These are phyloP conservation scores for Alternaria longipes DNA, from an alignment of 2,329 filamentous ascomycete genomes.

Conservation along the genomic window DNA sequence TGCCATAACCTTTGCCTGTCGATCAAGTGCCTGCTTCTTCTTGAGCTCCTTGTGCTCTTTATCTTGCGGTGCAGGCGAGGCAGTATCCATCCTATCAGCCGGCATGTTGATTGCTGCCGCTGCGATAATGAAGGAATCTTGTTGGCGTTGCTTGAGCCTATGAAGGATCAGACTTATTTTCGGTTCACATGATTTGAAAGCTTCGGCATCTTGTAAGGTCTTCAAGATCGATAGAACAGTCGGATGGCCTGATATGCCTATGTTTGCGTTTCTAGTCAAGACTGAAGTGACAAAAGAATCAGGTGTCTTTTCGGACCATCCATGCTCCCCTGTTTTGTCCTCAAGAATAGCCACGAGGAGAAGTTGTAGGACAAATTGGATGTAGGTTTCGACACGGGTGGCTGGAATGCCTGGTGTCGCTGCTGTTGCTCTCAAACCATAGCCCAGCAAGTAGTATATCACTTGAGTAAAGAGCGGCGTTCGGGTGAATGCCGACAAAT, in stretches of 20 bases:
- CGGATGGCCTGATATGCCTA: conserved; percentile 40
- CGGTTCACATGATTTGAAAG: conserved; percentile 82
- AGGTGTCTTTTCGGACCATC: conserved; percentile 56
- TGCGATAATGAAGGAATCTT: conserved; percentile 73
- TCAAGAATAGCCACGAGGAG: conserved; percentile 86
- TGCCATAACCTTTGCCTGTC: conserved; percentile 94
- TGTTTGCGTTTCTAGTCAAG: conserved; percentile 68
- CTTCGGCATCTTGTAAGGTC: conserved; percentile 68
- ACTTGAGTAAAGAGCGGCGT: conserved; percentile 89
- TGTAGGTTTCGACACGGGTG: conserved; percentile 87
- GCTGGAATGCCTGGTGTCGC: conserved; percentile 78
- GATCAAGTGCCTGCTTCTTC: conserved; percentile 88
- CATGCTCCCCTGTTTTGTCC: conserved; percentile 66
- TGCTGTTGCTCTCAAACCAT: conserved; percentile 74
- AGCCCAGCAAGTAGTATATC: conserved; percentile 86
- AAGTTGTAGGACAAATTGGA: conserved; percentile 90
- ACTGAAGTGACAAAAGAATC: conserved; percentile 77
- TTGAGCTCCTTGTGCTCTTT: conserved; percentile 83
- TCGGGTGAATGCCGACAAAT: conserved; percentile 80
- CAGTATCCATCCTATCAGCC: conserved; percentile 81
- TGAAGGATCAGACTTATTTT: conserved; percentile 86
- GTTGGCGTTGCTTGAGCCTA: conserved; percentile 84
- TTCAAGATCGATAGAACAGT: conserved; percentile 65
- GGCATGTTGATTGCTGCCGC: conserved; percentile 69
- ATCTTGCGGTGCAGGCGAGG: conserved; percentile 77